A percentile compares a stretch with the other conserved stretches of the same genome.
Conservation (phyloP, 352 stramenopile species). For the Plasmopara viticola region DNA sequence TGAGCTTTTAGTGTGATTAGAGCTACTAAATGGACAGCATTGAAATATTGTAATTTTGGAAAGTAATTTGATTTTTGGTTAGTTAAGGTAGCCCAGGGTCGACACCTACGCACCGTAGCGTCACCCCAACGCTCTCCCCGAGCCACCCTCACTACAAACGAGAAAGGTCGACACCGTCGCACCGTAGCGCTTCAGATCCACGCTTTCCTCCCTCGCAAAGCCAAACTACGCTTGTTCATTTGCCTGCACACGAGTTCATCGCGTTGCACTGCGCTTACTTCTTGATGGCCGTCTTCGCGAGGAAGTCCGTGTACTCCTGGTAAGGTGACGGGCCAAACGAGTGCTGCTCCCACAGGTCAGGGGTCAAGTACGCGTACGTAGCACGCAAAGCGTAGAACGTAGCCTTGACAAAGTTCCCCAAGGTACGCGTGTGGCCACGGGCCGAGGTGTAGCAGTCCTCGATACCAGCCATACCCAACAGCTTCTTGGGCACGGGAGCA, state of each 20-base stretch:
- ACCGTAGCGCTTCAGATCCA: constrained; percentile 81
- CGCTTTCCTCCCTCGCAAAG: constrained; percentile 59
- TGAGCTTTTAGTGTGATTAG: too few relatives aligned
- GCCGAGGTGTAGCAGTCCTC: constrained; percentile 97
- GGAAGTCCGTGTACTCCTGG: constrained; percentile 99
- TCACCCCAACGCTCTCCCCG: constrained; percentile 76
- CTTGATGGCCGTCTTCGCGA: constrained; percentile 94
- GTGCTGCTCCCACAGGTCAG: constrained; percentile 98
- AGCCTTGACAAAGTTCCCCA: constrained; percentile 99
- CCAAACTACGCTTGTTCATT: constrained; percentile 19
- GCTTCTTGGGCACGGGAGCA: constrained; percentile 97
- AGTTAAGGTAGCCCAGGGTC: constrained; percentile 41
- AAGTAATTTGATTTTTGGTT: background rate
- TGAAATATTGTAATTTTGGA: too few relatives aligned
- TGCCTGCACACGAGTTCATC: constrained; percentile 12
- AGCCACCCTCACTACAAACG: constrained; percentile 34
- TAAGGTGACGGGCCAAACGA: constrained; percentile 90
- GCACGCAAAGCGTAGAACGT: constrained; percentile 97
- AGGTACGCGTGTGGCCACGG: constrained; percentile 97
- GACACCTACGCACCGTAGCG: constrained; percentile 90
- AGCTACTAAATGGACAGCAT: too few relatives aligned
- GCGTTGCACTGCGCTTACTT: constrained; percentile 45
- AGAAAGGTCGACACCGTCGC: constrained; percentile 85
- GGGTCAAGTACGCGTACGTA: constrained; percentile 98
- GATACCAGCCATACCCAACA: constrained; percentile 98